A percentile compares a stretch with the other conserved stretches of the same genome.
Conservation (phyloP, 768 basidiomycete genomes). For the Coprinellus micaceus region DNA sequence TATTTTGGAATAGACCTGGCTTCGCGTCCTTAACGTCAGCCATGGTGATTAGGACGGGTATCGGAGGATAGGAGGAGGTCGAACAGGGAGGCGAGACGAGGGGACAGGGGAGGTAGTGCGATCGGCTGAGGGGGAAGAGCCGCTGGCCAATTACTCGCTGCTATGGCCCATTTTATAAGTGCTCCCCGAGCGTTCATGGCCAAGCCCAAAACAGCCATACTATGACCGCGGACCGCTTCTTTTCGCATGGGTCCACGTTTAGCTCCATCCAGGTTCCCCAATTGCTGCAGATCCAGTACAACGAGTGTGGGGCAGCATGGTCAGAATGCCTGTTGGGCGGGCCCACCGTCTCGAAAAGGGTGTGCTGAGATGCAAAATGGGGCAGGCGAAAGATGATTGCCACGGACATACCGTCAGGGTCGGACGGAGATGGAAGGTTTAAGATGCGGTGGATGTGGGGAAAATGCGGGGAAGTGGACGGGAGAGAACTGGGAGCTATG, state of each 20-base stretch:
- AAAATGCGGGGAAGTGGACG: not conserved
- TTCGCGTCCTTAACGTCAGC: not conserved
- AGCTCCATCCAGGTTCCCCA: not conserved
- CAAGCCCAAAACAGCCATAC: not conserved
- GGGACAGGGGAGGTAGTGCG: not conserved
- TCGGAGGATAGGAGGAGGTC: not conserved
- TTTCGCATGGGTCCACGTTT: not conserved
- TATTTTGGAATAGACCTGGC: slow-evolving; percentile 35
- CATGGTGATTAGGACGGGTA: not conserved
- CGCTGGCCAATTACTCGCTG: not conserved
- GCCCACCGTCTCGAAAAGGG: not conserved
- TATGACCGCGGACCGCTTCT: slow-evolving; percentile 2
- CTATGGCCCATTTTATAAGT: not conserved
- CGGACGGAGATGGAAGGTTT: not conserved
- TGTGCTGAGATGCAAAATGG: not conserved
- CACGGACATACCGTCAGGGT: not conserved
- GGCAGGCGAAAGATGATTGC: not conserved
- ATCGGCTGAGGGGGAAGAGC: not conserved
- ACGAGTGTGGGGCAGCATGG: not conserved
- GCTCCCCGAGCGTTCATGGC: not conserved
- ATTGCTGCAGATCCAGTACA: too few species aligned
- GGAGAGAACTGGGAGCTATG: not conserved
- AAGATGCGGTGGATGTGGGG: not conserved
- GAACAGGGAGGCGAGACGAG: not conserved
- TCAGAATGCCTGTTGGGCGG: too few species aligned